Evolutionary conservation across 306 rosid species (phyloP), one percentile per base, ranked within the genome.

Genomic region (Vicia faba): DNA sequence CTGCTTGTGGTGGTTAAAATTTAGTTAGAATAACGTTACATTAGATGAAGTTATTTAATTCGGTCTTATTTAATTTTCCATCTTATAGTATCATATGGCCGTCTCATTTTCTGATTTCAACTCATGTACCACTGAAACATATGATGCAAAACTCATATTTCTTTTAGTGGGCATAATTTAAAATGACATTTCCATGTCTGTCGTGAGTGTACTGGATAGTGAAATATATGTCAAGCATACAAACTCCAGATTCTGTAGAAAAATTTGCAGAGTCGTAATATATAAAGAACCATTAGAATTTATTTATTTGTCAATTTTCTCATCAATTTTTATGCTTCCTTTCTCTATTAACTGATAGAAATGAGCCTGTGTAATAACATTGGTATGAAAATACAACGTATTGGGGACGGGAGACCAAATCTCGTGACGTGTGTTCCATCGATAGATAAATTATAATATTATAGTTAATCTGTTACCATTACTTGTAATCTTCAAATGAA

Each of bases 401-500:
- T n/a, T n/a, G n/a, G n/a, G n/a, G n/a, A n/a, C n/a, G n/a, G n/a
- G n/a, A n/a, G n/a, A n/a, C n/a, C n/a, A n/a, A n/a, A n/a, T n/a
- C n/a, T n/a, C n/a, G n/a, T n/a, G 31, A 50, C 29, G 19, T 50
- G 28, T n/a, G 14, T 0, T 43, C 14, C n/a, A 4, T 19, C 29
- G 2, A 53, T 5, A 23, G 35, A 25, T 23, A 53, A 9, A 25
- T 12, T 53, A 23, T 53, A 53, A 11, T 25, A 5, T 25, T 38
- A 8, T 39, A n/a, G 31, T 28, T 49, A 61, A 68, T 38, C 46
- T 18, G 14, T 43, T 54, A 10, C 9, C 5, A 26, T 8, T 55
- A 25, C 28, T 0, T 63, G 14, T 55, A 12, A 53, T 55, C 67
- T 63, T 76, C 11, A 35, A 53, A 62, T 77, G 12, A 28, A 64